Percentiles rank a stretch among this genome's conserved stretches.
Evolutionary conservation across 2,329 filamentous ascomycete genomes (phyloP).

Genomic region (Cryphonectria carpinicola): DNA sequence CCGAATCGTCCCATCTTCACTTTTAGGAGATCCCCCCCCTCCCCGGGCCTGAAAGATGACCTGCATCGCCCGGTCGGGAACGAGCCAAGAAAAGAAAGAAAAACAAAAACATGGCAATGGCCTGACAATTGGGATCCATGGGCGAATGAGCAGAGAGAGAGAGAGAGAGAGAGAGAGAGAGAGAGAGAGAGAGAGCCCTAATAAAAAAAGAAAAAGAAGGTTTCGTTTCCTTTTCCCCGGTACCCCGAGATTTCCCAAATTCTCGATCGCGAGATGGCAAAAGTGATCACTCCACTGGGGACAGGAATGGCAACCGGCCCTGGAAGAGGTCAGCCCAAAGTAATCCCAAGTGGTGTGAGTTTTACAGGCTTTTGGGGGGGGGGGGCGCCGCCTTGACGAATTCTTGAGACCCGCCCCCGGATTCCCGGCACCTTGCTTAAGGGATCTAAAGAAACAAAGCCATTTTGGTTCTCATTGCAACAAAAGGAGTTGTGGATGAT

Average conservation of each 20-base stretch:
- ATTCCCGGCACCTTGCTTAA: constrained; percentile 5
- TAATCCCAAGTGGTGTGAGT: constrained; percentile 17
- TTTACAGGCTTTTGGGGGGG: background rate
- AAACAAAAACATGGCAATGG: constrained; percentile 1
- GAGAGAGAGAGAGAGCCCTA: background rate
- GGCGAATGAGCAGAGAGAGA: background rate
- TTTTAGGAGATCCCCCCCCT: background rate
- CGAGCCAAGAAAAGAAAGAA: background rate
- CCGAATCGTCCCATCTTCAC: constrained; percentile 2
- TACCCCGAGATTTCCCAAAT: background rate
- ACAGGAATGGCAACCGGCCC: constrained; percentile 2
- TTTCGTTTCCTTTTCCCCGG: background rate
- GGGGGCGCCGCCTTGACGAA: background rate
- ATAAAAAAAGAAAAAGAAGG: background rate
- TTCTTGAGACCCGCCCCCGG: constrained; percentile 15
- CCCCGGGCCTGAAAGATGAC: background rate
- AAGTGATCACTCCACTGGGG: background rate
- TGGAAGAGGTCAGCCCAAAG: constrained; percentile 21
- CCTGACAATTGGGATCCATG: background rate
- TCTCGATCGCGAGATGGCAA: background rate
- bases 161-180: too few species aligned
- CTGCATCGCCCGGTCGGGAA: background rate
- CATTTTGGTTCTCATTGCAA: too few species aligned
- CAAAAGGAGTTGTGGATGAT: background rate
- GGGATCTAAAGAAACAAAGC: background rate